A percentile compares a stretch with the other conserved stretches of the same genome.
Conservation (phyloP, 306 rosid species). For the Pyrus betulifolia region DNA sequence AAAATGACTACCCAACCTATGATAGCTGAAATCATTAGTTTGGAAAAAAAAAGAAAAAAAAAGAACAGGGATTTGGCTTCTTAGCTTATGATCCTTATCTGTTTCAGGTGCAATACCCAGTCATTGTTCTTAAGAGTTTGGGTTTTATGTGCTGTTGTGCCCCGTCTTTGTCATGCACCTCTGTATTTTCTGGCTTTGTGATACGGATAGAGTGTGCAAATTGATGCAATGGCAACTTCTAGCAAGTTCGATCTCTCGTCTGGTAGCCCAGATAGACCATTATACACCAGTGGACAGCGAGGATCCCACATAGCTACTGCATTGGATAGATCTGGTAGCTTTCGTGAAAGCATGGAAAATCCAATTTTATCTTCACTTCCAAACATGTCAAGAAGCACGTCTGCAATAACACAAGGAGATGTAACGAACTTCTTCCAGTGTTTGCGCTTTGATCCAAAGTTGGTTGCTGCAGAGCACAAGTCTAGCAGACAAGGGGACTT, state of each 20-base stretch:
- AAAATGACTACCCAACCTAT: background rate
- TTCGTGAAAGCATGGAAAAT: conserved; percentile 80
- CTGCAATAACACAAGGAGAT: conserved; percentile 59
- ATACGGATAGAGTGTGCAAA: conserved; percentile 44
- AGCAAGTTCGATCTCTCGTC: conserved; percentile 87
- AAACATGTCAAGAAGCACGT: conserved; percentile 72
- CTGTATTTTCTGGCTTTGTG: conserved; percentile 44
- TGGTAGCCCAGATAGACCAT: conserved; percentile 82
- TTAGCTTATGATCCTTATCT: conserved; percentile 16
- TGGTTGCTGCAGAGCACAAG: conserved; percentile 64
- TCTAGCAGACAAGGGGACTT: conserved; percentile 64
- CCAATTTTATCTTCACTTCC: conserved; percentile 80
- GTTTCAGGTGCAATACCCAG: conserved; percentile 45
- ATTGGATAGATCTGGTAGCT: conserved; percentile 85
- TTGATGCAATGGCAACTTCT: conserved; percentile 83
- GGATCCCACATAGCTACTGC: conserved; percentile 83
- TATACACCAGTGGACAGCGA: conserved; percentile 78
- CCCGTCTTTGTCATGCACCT: conserved; percentile 58
- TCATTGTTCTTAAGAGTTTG: conserved; percentile 19
- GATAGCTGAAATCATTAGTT: background rate
- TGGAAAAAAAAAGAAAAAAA: too few relatives aligned
- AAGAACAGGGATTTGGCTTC: background rate
- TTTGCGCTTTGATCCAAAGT: conserved; percentile 65
- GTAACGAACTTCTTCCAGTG: conserved; percentile 55
- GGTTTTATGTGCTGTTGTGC: conserved; percentile 49